These are phyloP conservation scores for Pseudozyma hubeiensis DNA, from an alignment of 1,284 basidiomycete genomes.

Conservation along the genomic window DNA sequence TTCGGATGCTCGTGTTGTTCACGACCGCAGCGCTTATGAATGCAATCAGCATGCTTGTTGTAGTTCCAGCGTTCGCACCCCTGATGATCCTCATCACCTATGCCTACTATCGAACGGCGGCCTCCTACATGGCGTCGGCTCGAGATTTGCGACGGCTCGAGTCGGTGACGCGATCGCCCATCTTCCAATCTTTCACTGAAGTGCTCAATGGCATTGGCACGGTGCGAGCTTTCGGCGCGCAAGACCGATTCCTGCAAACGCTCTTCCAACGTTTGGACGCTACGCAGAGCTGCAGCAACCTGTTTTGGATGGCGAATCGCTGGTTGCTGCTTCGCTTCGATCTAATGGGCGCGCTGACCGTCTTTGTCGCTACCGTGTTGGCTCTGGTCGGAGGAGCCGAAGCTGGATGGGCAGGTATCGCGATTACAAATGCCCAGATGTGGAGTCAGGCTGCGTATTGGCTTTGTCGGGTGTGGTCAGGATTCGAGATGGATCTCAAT, in stretches of 20 bases:
- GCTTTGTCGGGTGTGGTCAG: slow-evolving; percentile 48
- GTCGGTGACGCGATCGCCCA: slow-evolving; percentile 66
- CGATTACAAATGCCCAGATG: slow-evolving; percentile 43
- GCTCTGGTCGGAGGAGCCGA: slow-evolving; percentile 64
- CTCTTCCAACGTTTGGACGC: slow-evolving; percentile 71
- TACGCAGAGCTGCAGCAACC: slow-evolving; percentile 69
- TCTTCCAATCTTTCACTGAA: slow-evolving; percentile 69
- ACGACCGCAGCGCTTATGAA: slow-evolving; percentile 68
- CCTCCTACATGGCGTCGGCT: slow-evolving; percentile 71
- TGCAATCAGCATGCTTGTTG: slow-evolving; percentile 53
- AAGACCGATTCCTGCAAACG: slow-evolving; percentile 70
- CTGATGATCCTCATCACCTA: slow-evolving; percentile 69
- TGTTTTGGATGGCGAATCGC: slow-evolving; percentile 57
- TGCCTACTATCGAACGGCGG: slow-evolving; percentile 70
- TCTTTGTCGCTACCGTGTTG: slow-evolving; percentile 70
- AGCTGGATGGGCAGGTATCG: slow-evolving; percentile 51
- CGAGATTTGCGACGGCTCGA: slow-evolving; percentile 70
- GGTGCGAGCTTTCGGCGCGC: slow-evolving; percentile 72
- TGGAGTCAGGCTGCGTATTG: slow-evolving; percentile 70
- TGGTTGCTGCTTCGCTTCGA: slow-evolving; percentile 66
- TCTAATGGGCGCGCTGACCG: slow-evolving; percentile 70
- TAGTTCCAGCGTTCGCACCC: slow-evolving; percentile 69
- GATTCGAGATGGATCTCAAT: slow-evolving; percentile 71
- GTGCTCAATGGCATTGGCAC: slow-evolving; percentile 70
- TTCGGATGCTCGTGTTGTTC: slow-evolving; percentile 25